Evolutionary conservation across 176 grass and related monocot species (phyloP).

Genomic region (Lolium perenne): DNA sequence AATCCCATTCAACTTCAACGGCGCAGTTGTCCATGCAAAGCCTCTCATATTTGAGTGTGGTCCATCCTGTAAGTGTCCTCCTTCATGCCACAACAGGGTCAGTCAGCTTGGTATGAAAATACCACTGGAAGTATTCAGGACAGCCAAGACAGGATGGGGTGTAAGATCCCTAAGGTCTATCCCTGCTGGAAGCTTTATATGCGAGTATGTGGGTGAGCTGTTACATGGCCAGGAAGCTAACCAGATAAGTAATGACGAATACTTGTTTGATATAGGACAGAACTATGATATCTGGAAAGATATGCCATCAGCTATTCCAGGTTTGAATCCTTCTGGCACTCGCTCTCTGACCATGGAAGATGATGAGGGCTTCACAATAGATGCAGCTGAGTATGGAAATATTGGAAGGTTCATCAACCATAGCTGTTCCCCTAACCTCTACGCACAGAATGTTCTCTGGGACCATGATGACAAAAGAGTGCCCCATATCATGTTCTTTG

Average conservation of each 20-base stretch:
- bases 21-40: conserved; percentile 66
- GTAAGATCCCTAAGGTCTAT: conserved; percentile 82
- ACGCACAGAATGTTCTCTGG: conserved; percentile 75
- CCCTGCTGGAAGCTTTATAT: conserved; percentile 74
- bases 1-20: conserved; percentile 71
- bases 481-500: conserved; percentile 85
- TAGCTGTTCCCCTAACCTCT: conserved; percentile 82
- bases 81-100: conserved; percentile 73
- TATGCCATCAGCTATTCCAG: conserved; percentile 26
- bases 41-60: conserved; percentile 76
- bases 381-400: conserved; percentile 66
- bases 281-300: conserved; percentile 58
- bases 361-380: conserved; percentile 65
- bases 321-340: conserved; percentile 28
- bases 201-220: conserved; percentile 78
- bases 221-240: conserved; percentile 57
- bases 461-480: conserved; percentile 70
- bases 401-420: conserved; percentile 87
- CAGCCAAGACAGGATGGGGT: conserved; percentile 66
- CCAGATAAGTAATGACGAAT: conserved; percentile 61
- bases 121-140: conserved; percentile 78
- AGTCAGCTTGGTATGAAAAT: conserved; percentile 74
- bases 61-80: conserved; percentile 68
- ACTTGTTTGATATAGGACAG: conserved; percentile 73
- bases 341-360: conserved; percentile 34